Evolutionary conservation across 352 stramenopile species (phyloP).

Genomic region (Globisporangium viniferum): DNA sequence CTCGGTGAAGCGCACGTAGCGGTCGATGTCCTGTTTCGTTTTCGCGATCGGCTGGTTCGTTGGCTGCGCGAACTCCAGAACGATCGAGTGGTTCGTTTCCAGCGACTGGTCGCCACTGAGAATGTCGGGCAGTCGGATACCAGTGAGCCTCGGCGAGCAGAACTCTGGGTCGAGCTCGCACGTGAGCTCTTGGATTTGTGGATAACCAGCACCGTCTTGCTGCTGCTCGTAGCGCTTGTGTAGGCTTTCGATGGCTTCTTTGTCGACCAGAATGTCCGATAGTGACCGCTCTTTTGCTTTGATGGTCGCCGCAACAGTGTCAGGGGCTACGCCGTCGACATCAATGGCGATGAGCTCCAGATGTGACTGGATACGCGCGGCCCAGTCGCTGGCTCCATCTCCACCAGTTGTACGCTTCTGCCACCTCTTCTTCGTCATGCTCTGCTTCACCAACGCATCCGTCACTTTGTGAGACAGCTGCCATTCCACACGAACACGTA

Average conservation of each 20-base stretch:
- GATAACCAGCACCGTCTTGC: not conserved
- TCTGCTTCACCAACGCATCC: not conserved
- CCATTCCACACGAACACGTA: slow-evolving; percentile 6
- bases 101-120: slow-evolving; percentile 20
- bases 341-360: slow-evolving; percentile 4
- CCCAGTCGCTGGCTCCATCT: not conserved
- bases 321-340: not conserved
- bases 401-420: not conserved
- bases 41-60: slow-evolving; percentile 43
- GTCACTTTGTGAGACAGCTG: not conserved
- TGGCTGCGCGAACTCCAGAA: slow-evolving; percentile 47
- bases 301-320: not conserved
- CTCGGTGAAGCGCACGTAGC: slow-evolving; percentile 44
- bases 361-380: not conserved
- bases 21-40: slow-evolving; percentile 34
- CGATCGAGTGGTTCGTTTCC: slow-evolving; percentile 36
- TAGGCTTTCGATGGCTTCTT: not conserved
- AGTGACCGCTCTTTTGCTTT: not conserved
- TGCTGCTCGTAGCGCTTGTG: not conserved
- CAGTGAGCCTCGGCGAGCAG: slow-evolving; percentile 47
- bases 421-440: not conserved
- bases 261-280: not conserved
- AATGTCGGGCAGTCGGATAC: slow-evolving; percentile 49
- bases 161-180: slow-evolving; percentile 57
- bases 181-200: slow-evolving; percentile 12